Percentiles rank a stretch among this genome's conserved stretches.
Conservation (phyloP, 2,329 filamentous ascomycete species). For the Grosmannia serpens region DNA sequence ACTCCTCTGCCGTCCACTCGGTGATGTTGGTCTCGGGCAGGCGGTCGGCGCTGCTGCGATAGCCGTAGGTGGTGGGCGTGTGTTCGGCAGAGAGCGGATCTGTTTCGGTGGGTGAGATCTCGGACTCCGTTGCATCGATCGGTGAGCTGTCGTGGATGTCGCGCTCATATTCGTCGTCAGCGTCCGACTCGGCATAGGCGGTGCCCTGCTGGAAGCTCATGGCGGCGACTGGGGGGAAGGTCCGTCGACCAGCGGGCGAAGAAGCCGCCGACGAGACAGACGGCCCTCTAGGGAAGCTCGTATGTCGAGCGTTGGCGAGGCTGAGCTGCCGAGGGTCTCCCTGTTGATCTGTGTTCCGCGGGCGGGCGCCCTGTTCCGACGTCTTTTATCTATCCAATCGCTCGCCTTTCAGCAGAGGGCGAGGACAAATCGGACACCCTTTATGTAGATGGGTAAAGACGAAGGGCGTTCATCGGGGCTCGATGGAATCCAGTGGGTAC, state of each 20-base stretch:
- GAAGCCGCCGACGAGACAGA: not conserved
- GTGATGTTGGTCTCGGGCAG: conserved; percentile 65
- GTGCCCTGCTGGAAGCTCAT: conserved; percentile 56
- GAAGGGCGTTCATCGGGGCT: not conserved
- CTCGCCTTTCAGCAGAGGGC: not conserved
- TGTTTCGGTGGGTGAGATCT: conserved; percentile 59
- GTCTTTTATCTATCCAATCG: not conserved
- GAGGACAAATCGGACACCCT: not conserved
- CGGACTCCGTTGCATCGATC: conserved; percentile 51
- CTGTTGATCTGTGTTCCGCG: not conserved
- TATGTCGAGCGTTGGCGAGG: not conserved
- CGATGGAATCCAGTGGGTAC: not conserved
- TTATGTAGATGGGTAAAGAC: not conserved
- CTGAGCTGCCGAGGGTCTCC: not conserved
- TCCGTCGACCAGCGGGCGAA: not conserved
- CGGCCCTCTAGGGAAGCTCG: not conserved
- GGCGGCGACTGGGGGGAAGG: conserved; percentile 9
- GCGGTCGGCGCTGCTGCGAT: conserved; percentile 51
- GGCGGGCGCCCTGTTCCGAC: no score
- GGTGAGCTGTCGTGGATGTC: conserved; percentile 58
- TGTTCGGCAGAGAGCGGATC: conserved; percentile 61
- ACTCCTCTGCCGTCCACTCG: conserved; percentile 77
- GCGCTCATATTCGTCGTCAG: conserved; percentile 74
- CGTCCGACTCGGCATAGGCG: conserved; percentile 68
- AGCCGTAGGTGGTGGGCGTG: conserved; percentile 68